phyloP scores from a whole-genome alignment of 2,329 filamentous ascomycete species.

The Rachicladosporium sp. region DNA sequence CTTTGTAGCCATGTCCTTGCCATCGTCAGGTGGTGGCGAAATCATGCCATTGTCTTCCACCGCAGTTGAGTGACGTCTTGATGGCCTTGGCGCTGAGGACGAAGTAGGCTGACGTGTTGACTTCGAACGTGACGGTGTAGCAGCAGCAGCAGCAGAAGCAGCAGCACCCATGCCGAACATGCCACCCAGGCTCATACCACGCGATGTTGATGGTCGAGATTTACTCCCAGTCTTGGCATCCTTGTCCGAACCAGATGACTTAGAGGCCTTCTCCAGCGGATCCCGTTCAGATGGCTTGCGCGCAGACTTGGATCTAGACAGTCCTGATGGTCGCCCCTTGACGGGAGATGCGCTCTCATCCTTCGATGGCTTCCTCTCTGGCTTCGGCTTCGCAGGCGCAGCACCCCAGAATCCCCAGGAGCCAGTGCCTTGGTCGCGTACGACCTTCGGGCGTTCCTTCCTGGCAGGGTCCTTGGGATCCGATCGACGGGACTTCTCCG shows the following conservation, averaged over 20 bases:
- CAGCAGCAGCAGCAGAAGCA: constrained; percentile 27
- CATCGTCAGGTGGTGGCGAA: constrained; percentile 61
- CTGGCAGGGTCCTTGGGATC: constrained; percentile 34
- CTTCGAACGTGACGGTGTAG: constrained; percentile 49
- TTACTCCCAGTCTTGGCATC: constrained; percentile 21
- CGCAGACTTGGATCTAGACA: constrained; percentile 45
- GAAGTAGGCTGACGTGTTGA: constrained; percentile 48
- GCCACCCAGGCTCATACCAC: constrained; percentile 46
- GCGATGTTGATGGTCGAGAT: constrained; percentile 41
- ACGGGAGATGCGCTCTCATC: constrained; percentile 18
- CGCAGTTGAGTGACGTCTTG: constrained; percentile 44
- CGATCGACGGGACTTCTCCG: constrained; percentile 21
- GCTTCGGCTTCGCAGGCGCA: constrained; percentile 25
- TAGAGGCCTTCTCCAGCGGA: constrained; percentile 48
- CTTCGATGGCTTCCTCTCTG: constrained; percentile 32
- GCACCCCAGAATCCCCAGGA: constrained; percentile 66
- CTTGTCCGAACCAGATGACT: constrained; percentile 63
- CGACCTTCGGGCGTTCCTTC: constrained; percentile 67
- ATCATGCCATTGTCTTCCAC: constrained; percentile 54
- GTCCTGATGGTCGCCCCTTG: constrained; percentile 29
- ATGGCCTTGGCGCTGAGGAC: constrained; percentile 34
- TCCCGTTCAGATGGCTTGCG: constrained; percentile 39
- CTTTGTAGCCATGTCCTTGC: constrained; percentile 49
- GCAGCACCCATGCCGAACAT: constrained; percentile 36
- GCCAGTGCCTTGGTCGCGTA: constrained; percentile 50